Conservation (phyloP, 768 basidiomycete species). For the Clavaria fumosa region DNA sequence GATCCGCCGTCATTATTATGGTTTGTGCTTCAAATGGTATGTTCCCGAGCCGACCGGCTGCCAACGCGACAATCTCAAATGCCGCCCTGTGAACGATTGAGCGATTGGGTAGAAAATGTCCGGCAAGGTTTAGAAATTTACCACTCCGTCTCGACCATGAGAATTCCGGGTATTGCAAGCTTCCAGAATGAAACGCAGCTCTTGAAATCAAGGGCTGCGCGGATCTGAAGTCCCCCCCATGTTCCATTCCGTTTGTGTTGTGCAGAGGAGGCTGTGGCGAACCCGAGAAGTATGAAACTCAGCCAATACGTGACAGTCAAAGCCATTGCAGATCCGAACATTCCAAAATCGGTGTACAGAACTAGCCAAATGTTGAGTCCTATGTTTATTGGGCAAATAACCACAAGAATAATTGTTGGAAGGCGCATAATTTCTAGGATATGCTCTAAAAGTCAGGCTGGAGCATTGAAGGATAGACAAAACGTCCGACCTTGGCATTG, state of each 20-base stretch:
- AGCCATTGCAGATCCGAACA: slow-evolving; percentile 53
- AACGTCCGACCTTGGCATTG: slow-evolving; percentile 54
- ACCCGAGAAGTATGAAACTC: slow-evolving; percentile 38
- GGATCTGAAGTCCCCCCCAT: slow-evolving; percentile 44
- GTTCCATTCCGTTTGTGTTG: slow-evolving; percentile 40
- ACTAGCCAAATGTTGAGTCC: slow-evolving; percentile 44
- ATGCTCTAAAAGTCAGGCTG: background rate
- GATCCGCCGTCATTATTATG: slow-evolving; percentile 69
- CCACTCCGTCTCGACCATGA: slow-evolving; percentile 78
- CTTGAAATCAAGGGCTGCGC: slow-evolving; percentile 27
- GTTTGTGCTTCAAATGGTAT: slow-evolving; percentile 60
- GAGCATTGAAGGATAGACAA: background rate
- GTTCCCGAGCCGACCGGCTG: slow-evolving; percentile 56
- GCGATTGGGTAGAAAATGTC: background rate
- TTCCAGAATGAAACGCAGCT: slow-evolving; percentile 44
- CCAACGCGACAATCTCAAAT: slow-evolving; percentile 69
- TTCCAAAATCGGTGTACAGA: slow-evolving; percentile 44
- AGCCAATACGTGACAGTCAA: slow-evolving; percentile 58
- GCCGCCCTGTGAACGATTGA: slow-evolving; percentile 44
- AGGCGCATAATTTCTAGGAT: slow-evolving; percentile 56
- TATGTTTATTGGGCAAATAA: slow-evolving; percentile 53
- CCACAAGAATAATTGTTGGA: slow-evolving; percentile 46
- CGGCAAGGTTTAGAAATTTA: slow-evolving; percentile 16
- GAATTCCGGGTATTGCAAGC: slow-evolving; percentile 60
- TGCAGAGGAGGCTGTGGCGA: slow-evolving; percentile 34